Evolutionary conservation across 495 filamentous ascomycete species (phyloP).

Genomic region (Penicillium herquei): DNA sequence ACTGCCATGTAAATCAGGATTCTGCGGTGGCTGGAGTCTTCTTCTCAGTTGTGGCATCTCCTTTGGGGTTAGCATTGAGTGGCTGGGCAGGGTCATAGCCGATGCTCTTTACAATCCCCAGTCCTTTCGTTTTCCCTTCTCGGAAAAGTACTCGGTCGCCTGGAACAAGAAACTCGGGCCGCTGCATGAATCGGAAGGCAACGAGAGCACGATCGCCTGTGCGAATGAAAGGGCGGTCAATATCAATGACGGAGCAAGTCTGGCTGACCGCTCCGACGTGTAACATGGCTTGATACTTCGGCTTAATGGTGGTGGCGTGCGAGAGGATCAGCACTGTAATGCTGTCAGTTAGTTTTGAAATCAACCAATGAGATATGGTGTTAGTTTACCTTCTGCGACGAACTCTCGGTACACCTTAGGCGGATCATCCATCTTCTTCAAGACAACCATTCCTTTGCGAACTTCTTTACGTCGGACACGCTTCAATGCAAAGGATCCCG

Average conservation of each 20-base stretch:
- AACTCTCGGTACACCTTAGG: conserved; percentile 89
- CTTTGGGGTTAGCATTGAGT: conserved; percentile 39
- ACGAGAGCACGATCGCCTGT: conserved; percentile 91
- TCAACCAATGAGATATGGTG: neutral
- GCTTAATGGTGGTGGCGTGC: conserved; percentile 98
- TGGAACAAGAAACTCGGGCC: conserved; percentile 88
- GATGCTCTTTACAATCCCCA: conserved; percentile 89
- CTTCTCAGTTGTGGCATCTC: neutral
- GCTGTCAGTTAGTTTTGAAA: conserved; percentile 13
- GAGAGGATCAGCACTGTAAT: conserved; percentile 80
- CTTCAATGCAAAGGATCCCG: conserved; percentile 86
- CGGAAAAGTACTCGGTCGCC: conserved; percentile 91
- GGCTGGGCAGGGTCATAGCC: conserved; percentile 75
- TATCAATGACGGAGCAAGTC: conserved; percentile 96
- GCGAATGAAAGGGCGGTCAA: conserved; percentile 91
- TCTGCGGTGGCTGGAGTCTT: no score
- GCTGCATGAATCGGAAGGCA: conserved; percentile 91
- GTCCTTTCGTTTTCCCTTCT: conserved; percentile 91
- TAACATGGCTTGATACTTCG: conserved; percentile 97
- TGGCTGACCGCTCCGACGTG: conserved; percentile 95
- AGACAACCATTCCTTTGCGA: conserved; percentile 96
- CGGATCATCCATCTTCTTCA: conserved; percentile 73
- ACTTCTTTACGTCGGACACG: conserved; percentile 88
- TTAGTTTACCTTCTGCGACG: conserved; percentile 71
- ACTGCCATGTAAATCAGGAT: neutral